A percentile compares a stretch with the other conserved stretches of the same genome.
These are phyloP conservation scores for Chlamydomonas reinhardtii DNA, from an alignment of 163 green algal species.

Conservation along the genomic window DNA sequence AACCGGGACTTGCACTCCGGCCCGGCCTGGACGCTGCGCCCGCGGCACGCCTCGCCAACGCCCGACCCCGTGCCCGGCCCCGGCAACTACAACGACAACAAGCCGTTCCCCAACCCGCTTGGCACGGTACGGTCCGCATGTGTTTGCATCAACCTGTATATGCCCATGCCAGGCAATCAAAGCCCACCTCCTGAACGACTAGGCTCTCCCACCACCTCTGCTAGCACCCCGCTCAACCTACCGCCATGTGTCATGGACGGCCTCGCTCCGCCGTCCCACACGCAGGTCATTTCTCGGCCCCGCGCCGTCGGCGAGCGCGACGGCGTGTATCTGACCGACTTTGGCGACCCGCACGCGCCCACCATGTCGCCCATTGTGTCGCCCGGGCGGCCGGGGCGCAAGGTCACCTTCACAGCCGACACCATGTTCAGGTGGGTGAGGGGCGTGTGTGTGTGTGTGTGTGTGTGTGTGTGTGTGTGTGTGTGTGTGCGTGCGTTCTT, in stretches of 20 bases:
- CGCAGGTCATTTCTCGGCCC: conserved; percentile 22
- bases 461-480: too few relatives aligned
- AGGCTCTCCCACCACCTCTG: too few relatives aligned
- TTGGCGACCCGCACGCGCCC: conserved; percentile 26
- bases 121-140: conserved; percentile 7
- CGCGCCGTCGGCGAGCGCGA: conserved; percentile 23
- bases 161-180: too few relatives aligned
- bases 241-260: too few relatives aligned
- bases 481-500: too few relatives aligned
- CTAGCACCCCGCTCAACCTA: too few relatives aligned
- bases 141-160: too few relatives aligned
- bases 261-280: too few relatives aligned
- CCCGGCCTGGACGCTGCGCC: conserved; percentile 48
- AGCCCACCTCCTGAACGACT: too few relatives aligned
- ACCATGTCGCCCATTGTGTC: neutral
- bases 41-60: neutral
- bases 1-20: conserved; percentile 37
- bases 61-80: conserved; percentile 43
- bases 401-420: conserved; percentile 39
- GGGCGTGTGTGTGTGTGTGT: too few relatives aligned
- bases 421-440: conserved; percentile 28
- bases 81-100: conserved; percentile 29
- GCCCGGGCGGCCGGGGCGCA: neutral
- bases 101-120: conserved; percentile 46
- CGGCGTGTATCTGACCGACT: conserved; percentile 5